phyloP scores from a whole-genome alignment of 2,329 filamentous ascomycete genomes.

The Zymoseptoria brevis region DNA sequence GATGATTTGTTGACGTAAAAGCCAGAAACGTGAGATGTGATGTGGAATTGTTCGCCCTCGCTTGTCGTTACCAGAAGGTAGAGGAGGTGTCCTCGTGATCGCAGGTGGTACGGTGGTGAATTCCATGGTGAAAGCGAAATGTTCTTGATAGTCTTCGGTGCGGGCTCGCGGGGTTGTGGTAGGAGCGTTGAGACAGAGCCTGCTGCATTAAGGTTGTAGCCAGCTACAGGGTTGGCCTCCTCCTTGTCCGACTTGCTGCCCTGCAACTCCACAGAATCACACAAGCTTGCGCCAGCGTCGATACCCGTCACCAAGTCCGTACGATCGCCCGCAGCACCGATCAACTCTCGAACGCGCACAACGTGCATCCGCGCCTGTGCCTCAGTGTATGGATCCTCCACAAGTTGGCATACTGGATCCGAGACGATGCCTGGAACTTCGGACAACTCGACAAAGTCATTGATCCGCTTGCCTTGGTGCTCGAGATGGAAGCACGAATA shows the following conservation, averaged over 20 bases:
- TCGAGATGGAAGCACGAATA: slow-evolving; percentile 99
- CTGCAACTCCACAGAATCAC: slow-evolving; percentile 58
- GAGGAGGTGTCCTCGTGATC: slow-evolving; percentile 84
- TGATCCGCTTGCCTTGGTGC: slow-evolving; percentile 78
- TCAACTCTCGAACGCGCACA: slow-evolving; percentile 81
- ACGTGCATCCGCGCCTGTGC: slow-evolving; percentile 96
- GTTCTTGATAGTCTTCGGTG: slow-evolving; percentile 85
- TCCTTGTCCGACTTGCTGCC: slow-evolving; percentile 20
- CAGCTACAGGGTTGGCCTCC: slow-evolving; percentile 44
- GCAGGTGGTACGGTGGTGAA: slow-evolving; percentile 82
- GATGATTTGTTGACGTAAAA: slow-evolving; percentile 97
- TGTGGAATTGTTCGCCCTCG: slow-evolving; percentile 89
- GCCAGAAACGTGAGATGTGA: slow-evolving; percentile 86
- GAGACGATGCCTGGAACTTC: slow-evolving; percentile 73
- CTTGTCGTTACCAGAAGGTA: slow-evolving; percentile 85
- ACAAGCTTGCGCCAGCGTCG: slow-evolving; percentile 74
- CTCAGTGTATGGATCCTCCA: slow-evolving; percentile 95
- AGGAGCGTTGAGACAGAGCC: slow-evolving; percentile 64
- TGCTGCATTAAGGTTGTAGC: slow-evolving; percentile 68
- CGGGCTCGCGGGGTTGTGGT: slow-evolving; percentile 54
- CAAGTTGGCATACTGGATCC: slow-evolving; percentile 69
- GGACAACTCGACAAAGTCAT: slow-evolving; percentile 87
- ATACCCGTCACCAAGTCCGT: slow-evolving; percentile 82
- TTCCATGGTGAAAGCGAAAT: slow-evolving; percentile 92
- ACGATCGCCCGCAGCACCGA: slow-evolving; percentile 83